These are phyloP conservation scores for Microthlaspi erraticum DNA, from an alignment of 345 rosid genomes.

Conservation along the genomic window DNA sequence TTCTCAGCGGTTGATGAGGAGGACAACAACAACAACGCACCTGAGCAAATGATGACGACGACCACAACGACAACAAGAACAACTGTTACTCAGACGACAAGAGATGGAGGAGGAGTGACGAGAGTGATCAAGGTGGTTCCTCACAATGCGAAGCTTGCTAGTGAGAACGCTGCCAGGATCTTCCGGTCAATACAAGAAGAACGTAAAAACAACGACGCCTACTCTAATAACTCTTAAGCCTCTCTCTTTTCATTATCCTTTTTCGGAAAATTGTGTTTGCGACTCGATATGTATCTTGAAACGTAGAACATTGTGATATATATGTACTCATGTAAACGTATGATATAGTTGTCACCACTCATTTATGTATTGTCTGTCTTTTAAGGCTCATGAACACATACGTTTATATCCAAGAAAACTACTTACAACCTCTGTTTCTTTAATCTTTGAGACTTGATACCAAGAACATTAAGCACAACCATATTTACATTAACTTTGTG, in stretches of 20 bases:
- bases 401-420: neutral
- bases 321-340: constrained; percentile 22
- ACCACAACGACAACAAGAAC: constrained; percentile 58
- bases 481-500: neutral
- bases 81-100: constrained; percentile 51
- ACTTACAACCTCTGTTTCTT: neutral
- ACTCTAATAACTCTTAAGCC: constrained; percentile 8
- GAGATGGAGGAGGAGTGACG: constrained; percentile 48
- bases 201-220: constrained; percentile 57
- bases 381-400: neutral
- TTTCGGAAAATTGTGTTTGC: constrained; percentile 10
- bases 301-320: constrained; percentile 8
- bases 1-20: constrained; percentile 27
- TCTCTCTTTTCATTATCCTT: neutral
- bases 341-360: constrained; percentile 9
- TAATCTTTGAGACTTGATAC: neutral
- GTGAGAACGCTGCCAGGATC: constrained; percentile 84
- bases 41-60: constrained; percentile 33
- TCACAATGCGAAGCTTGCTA: constrained; percentile 74
- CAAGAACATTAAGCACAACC: neutral
- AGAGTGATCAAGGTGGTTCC: constrained; percentile 88
- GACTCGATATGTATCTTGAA: constrained; percentile 7
- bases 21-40: neutral
- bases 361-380: neutral
- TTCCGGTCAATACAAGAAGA: constrained; percentile 89